Percentiles rank a stretch among this genome's conserved stretches.
These are phyloP conservation scores for Pseudogymnoascus sp. DNA, from an alignment of 2,329 filamentous ascomycete genomes.

Conservation along the genomic window DNA sequence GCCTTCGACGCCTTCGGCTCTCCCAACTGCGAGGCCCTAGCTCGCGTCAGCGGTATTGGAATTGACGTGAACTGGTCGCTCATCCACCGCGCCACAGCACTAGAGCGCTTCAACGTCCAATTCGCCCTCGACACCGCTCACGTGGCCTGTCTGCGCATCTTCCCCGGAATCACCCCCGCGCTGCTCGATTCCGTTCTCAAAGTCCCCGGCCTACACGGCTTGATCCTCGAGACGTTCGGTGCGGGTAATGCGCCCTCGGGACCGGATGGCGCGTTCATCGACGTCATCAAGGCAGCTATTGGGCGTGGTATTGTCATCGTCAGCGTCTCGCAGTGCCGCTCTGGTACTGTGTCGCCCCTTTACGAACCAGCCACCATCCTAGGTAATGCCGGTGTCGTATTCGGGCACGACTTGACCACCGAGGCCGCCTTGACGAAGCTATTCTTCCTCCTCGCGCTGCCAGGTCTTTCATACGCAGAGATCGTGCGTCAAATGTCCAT, in stretches of 20 bases:
- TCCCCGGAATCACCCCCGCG: constrained; percentile 62
- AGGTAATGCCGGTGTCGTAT: constrained; percentile 57
- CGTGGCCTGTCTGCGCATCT: constrained; percentile 62
- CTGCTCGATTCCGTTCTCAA: constrained; percentile 61
- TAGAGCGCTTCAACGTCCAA: constrained; percentile 53
- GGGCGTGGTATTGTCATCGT: constrained; percentile 61
- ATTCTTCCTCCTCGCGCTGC: constrained; percentile 50
- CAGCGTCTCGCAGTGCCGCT: constrained; percentile 57
- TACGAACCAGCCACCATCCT: constrained; percentile 53
- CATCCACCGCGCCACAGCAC: constrained; percentile 47
- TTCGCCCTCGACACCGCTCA: constrained; percentile 54
- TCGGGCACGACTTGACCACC: constrained; percentile 59
- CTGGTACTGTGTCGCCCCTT: constrained; percentile 46
- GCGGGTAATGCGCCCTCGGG: constrained; percentile 63
- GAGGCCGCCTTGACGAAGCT: constrained; percentile 37
- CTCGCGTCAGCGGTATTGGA: constrained; percentile 49
- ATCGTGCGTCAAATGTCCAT: constrained; percentile 53
- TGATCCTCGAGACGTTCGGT: constrained; percentile 65
- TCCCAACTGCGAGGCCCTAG: constrained; percentile 57
- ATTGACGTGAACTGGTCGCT: constrained; percentile 56
- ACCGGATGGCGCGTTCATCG: constrained; percentile 47
- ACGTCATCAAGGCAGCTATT: constrained; percentile 55
- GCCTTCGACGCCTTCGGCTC: constrained; percentile 61
- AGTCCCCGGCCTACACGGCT: constrained; percentile 52
- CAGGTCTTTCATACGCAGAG: constrained; percentile 46